These are phyloP conservation scores for Anaeromyces robustus DNA, from an alignment of 192 early-diverging fungal genomes.

Conservation along the genomic window DNA sequence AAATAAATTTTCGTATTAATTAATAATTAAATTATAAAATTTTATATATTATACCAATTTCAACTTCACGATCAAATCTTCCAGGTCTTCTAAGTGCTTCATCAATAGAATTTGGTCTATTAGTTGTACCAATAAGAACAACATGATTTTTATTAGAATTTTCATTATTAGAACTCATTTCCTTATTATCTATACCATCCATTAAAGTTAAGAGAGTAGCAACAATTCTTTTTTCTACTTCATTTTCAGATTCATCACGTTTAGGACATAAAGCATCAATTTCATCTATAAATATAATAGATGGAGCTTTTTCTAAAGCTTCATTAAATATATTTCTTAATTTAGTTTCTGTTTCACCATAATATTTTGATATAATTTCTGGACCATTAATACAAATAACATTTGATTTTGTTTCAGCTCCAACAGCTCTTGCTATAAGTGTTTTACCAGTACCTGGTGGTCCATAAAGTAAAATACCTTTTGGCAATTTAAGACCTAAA, in stretches of 20 bases:
- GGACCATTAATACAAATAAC: conserved; percentile 81
- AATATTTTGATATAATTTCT: conserved; percentile 75
- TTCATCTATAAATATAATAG: conserved; percentile 88
- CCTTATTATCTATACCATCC: conserved; percentile 46
- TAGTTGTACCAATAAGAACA: conserved; percentile 85
- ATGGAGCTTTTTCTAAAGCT: conserved; percentile 51
- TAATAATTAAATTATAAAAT: no score
- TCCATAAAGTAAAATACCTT: conserved; percentile 75
- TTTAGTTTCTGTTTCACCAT: conserved; percentile 86
- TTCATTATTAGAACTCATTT: neutral
- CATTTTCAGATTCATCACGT: conserved; percentile 62
- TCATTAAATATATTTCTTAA: conserved; percentile 58
- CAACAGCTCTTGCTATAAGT: conserved; percentile 76
- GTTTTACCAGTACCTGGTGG: conserved; percentile 97
- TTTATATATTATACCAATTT: conserved; percentile 42
- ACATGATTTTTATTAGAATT: conserved; percentile 14
- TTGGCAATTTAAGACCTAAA: conserved; percentile 75
- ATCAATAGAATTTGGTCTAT: conserved; percentile 75
- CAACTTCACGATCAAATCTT: conserved; percentile 88
- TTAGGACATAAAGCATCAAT: conserved; percentile 83
- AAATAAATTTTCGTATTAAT: no score
- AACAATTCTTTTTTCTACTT: conserved; percentile 80
- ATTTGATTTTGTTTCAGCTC: conserved; percentile 50
- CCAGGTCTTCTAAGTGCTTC: conserved; percentile 83
- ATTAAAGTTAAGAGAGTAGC: conserved; percentile 85